Conservation (phyloP, 1,139 yeast species). For the Magnusiomyces ingens region DNA sequence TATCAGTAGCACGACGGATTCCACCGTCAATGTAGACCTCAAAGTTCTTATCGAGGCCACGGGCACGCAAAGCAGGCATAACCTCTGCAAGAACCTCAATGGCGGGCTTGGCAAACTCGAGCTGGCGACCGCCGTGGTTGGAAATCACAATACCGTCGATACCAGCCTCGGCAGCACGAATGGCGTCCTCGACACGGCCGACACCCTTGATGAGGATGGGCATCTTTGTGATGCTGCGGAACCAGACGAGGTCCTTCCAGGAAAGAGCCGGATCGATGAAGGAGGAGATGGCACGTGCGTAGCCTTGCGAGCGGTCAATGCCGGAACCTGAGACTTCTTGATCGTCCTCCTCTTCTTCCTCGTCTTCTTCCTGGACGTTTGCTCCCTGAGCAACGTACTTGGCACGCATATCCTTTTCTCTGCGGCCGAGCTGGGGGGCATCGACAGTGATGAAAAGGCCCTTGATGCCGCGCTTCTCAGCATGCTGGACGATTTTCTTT, state of each 20-base stretch:
- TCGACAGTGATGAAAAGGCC: constrained; percentile 86
- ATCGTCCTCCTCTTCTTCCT: constrained; percentile 27
- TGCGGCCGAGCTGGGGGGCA: constrained; percentile 90
- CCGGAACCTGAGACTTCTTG: constrained; percentile 19
- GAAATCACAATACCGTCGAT: constrained; percentile 63
- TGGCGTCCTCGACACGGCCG: constrained; percentile 61
- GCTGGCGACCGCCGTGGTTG: constrained; percentile 76
- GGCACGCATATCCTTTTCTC: constrained; percentile 60
- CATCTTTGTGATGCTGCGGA: constrained; percentile 49
- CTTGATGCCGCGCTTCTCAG: constrained; percentile 67
- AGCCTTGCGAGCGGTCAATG: constrained; percentile 70
- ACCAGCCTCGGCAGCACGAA: constrained; percentile 55
- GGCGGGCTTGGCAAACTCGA: constrained; percentile 63
- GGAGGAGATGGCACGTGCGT: constrained; percentile 76
- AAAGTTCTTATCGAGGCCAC: constrained; percentile 46
- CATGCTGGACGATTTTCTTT: constrained; percentile 54
- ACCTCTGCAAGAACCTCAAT: constrained; percentile 62
- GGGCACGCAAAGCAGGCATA: constrained; percentile 46
- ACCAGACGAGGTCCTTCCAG: constrained; percentile 61
- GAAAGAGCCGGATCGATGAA: constrained; percentile 76
- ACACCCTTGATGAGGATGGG: constrained; percentile 67
- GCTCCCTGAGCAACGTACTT: constrained; percentile 62
- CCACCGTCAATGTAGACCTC: constrained; percentile 73
- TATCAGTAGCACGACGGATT: constrained; percentile 65
- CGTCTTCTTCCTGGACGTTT: constrained; percentile 34